Evolutionary conservation across 441 rosid genomes (phyloP), one percentile per base, ranked within the genome.

Genomic region (Jatropha podagrica): DNA sequence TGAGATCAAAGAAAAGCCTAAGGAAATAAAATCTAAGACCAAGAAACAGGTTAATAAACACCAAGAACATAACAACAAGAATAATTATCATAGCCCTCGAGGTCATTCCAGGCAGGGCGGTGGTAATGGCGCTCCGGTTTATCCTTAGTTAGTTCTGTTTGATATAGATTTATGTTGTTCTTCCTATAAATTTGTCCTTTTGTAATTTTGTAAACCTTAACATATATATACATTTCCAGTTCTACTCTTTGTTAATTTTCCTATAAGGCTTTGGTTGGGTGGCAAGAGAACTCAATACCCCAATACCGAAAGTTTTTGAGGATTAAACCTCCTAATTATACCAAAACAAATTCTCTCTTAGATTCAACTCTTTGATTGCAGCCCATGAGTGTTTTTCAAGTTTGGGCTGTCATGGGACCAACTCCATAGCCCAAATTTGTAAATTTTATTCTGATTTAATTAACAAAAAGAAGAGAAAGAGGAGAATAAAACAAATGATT

Each of bases 1-100:
- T 58, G 77, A 74, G 38, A 81, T 86, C 15, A 79, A 84, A 72
- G 82, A 48, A 0, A 80, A 66, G 17, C 84, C 87, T 1, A 80
- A 55, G 69, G 87, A 81, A 69, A 83, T 52, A 15, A 81, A 69
- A 78, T 5, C 20, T 10, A 60, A 56, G 14, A 46, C 52, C 11
- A 58, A 72, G 23, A 73, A 17, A 11, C 17, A 67, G 12, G 26
- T 11, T 0, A 7, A 18, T 9, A 11, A 71, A 32, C 59, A 27
- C 17, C 71, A 59, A 41, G 69, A 66, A 44, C 42, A 51, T 0
- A 32, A 5, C 69, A 17, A 3, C 13, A 67, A 46, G 8, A 2
- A 11, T 15, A 2, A 1, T 38, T 67, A 20, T 5, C 73, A 27
- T 17, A 68, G 23, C 15, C 52, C 80, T 20, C 77, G 79, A 1